Evolutionary conservation across 1,139 yeast genomes (phyloP).

Genomic region (Oligophagozyma castellii): DNA sequence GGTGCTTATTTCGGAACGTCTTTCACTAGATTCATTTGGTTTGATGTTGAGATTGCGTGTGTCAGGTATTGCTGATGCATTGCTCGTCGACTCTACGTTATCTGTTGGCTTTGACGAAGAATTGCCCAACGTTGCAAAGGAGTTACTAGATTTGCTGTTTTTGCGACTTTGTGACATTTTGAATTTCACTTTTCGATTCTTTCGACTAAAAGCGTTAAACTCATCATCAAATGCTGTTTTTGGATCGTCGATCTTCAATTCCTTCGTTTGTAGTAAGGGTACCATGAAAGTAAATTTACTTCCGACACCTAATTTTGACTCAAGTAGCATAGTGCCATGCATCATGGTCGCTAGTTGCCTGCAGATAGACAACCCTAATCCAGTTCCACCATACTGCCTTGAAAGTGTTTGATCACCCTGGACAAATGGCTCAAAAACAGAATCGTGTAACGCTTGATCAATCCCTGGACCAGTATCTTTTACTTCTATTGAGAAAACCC

Average conservation of each 20-base stretch:
- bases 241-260: conserved; percentile 28
- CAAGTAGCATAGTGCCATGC: conserved; percentile 66
- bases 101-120: conserved; percentile 1
- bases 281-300: conserved; percentile 69
- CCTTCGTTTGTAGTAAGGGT: conserved; percentile 64
- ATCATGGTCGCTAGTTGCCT: conserved; percentile 81
- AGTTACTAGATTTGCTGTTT: conserved; percentile 7
- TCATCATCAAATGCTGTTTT: conserved; percentile 31
- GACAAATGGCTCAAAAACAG: conserved; percentile 88
- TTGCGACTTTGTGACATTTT: conserved; percentile 15
- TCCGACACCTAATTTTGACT: conserved; percentile 62
- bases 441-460: conserved; percentile 60
- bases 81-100: conserved; percentile 1
- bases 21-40: not conserved
- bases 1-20: not conserved
- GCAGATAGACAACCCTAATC: conserved; percentile 86
- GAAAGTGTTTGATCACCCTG: conserved; percentile 94
- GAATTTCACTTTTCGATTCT: conserved; percentile 31
- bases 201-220: conserved; percentile 30
- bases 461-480: conserved; percentile 92
- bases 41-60: not conserved
- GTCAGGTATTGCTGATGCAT: not conserved
- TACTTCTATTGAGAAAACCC: conserved; percentile 49
- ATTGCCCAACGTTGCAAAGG: conserved; percentile 1
- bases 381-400: conserved; percentile 90